A percentile compares a stretch with the other conserved stretches of the same genome.
phyloP scores from a whole-genome alignment of 495 filamentous ascomycete species.

The Aspergillus hancockii region DNA sequence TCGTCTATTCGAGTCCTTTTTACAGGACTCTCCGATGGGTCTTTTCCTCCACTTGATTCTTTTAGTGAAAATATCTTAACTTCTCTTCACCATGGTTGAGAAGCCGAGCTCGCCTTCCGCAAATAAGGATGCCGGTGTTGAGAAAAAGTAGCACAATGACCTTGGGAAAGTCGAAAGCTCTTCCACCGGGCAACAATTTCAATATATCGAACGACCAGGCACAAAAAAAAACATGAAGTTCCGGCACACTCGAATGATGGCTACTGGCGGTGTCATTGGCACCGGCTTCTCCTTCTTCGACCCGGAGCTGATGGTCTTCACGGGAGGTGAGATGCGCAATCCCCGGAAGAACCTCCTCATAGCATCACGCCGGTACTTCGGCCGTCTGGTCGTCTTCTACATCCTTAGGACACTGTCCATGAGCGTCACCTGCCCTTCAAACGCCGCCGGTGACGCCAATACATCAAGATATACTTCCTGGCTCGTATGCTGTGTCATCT shows the following conservation, averaged over 20 bases:
- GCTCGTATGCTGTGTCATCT: slow-evolving; percentile 53
- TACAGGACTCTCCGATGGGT: not conserved
- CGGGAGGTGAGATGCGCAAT: slow-evolving; percentile 60
- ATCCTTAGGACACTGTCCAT: slow-evolving; percentile 48
- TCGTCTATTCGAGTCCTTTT: not conserved
- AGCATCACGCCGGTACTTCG: slow-evolving; percentile 75
- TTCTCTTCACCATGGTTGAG: not conserved
- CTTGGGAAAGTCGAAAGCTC: not conserved
- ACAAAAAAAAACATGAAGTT: slow-evolving; percentile 24
- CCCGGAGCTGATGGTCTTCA: slow-evolving; percentile 47
- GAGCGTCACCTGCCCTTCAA: slow-evolving; percentile 46
- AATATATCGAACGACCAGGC: not conserved
- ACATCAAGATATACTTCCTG: slow-evolving; percentile 54
- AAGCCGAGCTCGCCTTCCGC: not conserved
- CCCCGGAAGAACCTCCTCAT: slow-evolving; percentile 68
- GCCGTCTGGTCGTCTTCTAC: slow-evolving; percentile 78
- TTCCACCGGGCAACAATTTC: not conserved
- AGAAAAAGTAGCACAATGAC: not conserved
- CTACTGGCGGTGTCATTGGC: slow-evolving; percentile 63
- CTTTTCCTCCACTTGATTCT: not conserved
- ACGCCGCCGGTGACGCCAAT: slow-evolving; percentile 44
- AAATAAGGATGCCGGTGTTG: not conserved
- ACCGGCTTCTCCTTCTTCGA: slow-evolving; percentile 51
- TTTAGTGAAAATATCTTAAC: not conserved
- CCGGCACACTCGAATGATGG: slow-evolving; percentile 62